A percentile compares a stretch with the other conserved stretches of the same genome.
Conservation (phyloP, 1,284 basidiomycete species). For the Leccinum subrobustum region DNA sequence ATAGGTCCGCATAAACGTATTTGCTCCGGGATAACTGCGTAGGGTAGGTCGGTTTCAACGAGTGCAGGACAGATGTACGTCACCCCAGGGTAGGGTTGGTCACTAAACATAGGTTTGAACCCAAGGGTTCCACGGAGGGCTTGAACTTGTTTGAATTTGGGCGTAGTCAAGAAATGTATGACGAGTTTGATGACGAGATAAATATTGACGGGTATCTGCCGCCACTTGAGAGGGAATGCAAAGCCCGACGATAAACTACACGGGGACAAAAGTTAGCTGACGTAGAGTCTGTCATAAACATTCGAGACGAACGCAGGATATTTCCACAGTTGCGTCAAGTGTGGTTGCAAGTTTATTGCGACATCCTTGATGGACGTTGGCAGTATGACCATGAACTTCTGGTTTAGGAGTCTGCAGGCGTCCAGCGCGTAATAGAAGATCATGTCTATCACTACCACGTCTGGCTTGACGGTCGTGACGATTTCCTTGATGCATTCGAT, state of each 20-base stretch:
- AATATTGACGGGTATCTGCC: conserved; percentile 12
- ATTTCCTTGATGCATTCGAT: conserved; percentile 1
- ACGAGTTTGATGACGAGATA: conserved; percentile 5
- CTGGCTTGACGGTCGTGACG: conserved; percentile 6
- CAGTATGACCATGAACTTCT: conserved; percentile 2
- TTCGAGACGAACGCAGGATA: conserved; percentile 5
- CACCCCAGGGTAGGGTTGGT: neutral
- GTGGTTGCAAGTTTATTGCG: neutral
- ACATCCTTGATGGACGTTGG: conserved; percentile 2
- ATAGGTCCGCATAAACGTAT: neutral
- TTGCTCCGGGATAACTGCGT: conserved; percentile 1
- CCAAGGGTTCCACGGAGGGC: conserved; percentile 4
- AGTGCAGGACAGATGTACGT: conserved; percentile 5
- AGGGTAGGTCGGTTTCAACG: neutral
- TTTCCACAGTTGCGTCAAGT: conserved; percentile 5
- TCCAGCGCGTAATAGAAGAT: conserved; percentile 5
- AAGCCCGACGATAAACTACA: conserved; percentile 7
- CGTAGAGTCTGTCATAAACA: neutral
- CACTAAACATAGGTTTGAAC: neutral
- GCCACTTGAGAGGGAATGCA: conserved; percentile 9
- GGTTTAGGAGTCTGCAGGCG: conserved; percentile 5
- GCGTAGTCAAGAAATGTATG: neutral
- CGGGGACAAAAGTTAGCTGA: neutral
- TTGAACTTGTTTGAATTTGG: neutral
- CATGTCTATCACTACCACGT: conserved; percentile 1